phyloP scores from a whole-genome alignment of 2,329 filamentous ascomycete genomes.

The Alternaria sp. region DNA sequence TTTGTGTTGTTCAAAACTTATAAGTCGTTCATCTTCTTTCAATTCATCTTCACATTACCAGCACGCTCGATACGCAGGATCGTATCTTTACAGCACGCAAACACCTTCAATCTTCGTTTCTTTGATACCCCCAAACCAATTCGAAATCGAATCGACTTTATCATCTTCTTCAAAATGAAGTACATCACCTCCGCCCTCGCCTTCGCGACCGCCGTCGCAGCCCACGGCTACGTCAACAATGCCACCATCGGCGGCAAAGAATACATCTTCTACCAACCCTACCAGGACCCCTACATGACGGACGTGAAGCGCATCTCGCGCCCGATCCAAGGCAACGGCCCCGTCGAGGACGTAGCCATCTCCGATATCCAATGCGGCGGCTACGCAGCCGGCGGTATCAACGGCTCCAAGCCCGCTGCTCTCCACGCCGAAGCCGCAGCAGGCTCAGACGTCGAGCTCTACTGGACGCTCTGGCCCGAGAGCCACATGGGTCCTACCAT shows the following conservation, averaged over 20 bases:
- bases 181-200: conserved; percentile 36
- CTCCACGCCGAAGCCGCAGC: conserved; percentile 62
- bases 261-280: conserved; percentile 47
- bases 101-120: conserved; percentile 3
- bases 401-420: conserved; percentile 60
- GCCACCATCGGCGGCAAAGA: conserved; percentile 41
- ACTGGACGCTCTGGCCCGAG: conserved; percentile 61
- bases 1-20: conserved; percentile 15
- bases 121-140: neutral
- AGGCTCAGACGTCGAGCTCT: conserved; percentile 60
- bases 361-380: conserved; percentile 65
- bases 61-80: conserved; percentile 13
- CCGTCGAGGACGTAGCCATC: conserved; percentile 60
- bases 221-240: conserved; percentile 46
- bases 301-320: conserved; percentile 61
- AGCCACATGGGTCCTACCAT: conserved; percentile 62
- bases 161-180: conserved; percentile 34
- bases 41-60: conserved; percentile 1
- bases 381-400: conserved; percentile 56
- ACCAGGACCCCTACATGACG: conserved; percentile 43
- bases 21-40: conserved; percentile 15
- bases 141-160: neutral
- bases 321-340: conserved; percentile 64
- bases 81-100: neutral
- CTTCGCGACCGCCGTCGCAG: conserved; percentile 39